Conservation (phyloP, 1,284 basidiomycete species). For the Apiotrichum domesticum region DNA sequence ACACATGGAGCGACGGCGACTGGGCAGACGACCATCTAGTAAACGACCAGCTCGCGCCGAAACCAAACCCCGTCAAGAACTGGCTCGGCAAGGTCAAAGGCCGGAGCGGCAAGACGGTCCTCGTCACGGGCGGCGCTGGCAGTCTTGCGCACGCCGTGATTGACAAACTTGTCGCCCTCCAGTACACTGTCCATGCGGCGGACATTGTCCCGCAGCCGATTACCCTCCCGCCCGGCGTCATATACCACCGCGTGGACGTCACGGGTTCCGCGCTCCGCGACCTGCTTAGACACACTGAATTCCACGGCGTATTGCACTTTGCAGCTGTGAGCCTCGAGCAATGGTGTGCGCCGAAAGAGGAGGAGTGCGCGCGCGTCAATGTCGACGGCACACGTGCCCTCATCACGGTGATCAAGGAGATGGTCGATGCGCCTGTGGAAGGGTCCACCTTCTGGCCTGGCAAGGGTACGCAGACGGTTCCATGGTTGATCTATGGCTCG, state of each 20-base stretch:
- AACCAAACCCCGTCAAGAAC: not conserved
- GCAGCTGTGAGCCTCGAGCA: constrained; percentile 35
- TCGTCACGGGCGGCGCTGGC: constrained; percentile 43
- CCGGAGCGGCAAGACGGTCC: constrained; percentile 20
- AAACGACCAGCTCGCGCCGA: constrained; percentile 5
- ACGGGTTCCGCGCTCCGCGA: constrained; percentile 19
- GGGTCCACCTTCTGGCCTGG: not conserved
- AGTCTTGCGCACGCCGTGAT: constrained; percentile 27
- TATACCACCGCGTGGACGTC: constrained; percentile 19
- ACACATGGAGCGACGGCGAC: constrained; percentile 2
- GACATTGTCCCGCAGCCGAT: constrained; percentile 25
- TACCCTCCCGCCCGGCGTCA: constrained; percentile 16
- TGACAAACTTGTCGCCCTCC: not conserved
- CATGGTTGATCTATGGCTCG: constrained; percentile 41
- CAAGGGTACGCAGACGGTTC: constrained; percentile 8
- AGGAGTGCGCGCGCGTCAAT: constrained; percentile 34
- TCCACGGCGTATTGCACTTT: constrained; percentile 41
- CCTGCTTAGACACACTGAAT: constrained; percentile 5
- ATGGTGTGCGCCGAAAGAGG: constrained; percentile 36
- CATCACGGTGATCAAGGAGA: constrained; percentile 22
- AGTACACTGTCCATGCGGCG: constrained; percentile 30
- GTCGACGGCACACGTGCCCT: constrained; percentile 32
- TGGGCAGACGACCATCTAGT: constrained; percentile 8
- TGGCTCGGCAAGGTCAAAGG: constrained; percentile 49
- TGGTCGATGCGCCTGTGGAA: not conserved